These are phyloP conservation scores for Fusarium globosum DNA, from an alignment of 2,329 filamentous ascomycete genomes.

Conservation along the genomic window DNA sequence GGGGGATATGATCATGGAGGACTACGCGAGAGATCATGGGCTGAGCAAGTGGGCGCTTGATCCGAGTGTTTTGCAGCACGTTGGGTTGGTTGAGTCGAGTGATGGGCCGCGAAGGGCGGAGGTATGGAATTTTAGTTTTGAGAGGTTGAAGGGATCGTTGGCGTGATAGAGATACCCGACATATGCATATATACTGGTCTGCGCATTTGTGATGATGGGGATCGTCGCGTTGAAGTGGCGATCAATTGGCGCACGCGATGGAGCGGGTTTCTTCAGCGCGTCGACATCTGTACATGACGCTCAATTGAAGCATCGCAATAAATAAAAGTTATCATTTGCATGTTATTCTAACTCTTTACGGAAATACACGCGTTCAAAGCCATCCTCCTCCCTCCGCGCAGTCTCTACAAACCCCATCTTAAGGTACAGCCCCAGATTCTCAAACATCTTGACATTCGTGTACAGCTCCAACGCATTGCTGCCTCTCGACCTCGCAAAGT, in stretches of 20 bases:
- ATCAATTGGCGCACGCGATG: background rate
- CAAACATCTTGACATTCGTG: constrained; percentile 51
- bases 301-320: background rate
- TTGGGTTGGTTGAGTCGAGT: constrained; percentile 49
- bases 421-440: constrained; percentile 46
- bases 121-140: constrained; percentile 53
- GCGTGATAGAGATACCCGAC: background rate
- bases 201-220: background rate
- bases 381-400: constrained; percentile 46
- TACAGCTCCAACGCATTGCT: constrained; percentile 45
- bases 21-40: constrained; percentile 45
- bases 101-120: constrained; percentile 44
- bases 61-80: constrained; percentile 53
- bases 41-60: constrained; percentile 52
- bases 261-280: background rate
- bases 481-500: constrained; percentile 40
- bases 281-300: background rate
- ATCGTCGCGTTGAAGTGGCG: background rate
- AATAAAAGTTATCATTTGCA: background rate
- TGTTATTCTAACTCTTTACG: constrained; percentile 48
- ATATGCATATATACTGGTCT: background rate
- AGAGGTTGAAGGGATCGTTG: constrained; percentile 26
- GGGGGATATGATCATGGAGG: constrained; percentile 52
- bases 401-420: constrained; percentile 50
- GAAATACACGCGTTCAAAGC: constrained; percentile 52